These are phyloP conservation scores for Macrocybe gigantea DNA, from an alignment of 768 basidiomycete species.

Conservation along the genomic window DNA sequence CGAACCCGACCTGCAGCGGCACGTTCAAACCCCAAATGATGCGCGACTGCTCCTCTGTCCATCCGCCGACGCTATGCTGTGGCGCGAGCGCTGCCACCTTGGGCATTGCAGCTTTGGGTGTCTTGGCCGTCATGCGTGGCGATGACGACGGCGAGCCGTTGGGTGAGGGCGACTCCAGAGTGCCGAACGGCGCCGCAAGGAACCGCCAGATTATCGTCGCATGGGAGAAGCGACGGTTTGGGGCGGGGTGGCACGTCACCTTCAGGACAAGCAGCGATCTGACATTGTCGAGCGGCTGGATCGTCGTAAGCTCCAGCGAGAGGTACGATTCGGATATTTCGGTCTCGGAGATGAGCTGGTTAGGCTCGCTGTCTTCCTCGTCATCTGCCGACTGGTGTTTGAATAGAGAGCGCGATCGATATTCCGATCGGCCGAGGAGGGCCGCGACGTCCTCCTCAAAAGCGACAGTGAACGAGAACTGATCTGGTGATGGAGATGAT, in stretches of 20 bases:
- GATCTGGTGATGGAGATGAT: background rate
- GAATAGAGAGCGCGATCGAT: constrained; percentile 9
- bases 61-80: constrained; percentile 15
- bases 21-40: constrained; percentile 12
- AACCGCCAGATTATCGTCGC: constrained; percentile 13
- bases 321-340: constrained; percentile 16
- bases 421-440: constrained; percentile 3
- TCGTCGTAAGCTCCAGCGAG: constrained; percentile 13
- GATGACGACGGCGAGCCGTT: background rate
- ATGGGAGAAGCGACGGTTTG: constrained; percentile 12
- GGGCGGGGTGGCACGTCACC: constrained; percentile 14
- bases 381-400: constrained; percentile 1
- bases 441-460: constrained; percentile 13
- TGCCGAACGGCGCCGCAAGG: background rate
- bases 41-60: constrained; percentile 17
- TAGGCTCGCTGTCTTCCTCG: background rate
- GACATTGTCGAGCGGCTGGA: constrained; percentile 13
- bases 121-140: too few species aligned
- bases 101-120: background rate
- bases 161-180: background rate
- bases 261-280: constrained; percentile 13
- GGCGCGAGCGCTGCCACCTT: constrained; percentile 13
- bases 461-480: constrained; percentile 7
- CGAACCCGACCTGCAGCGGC: constrained; percentile 6
- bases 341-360: constrained; percentile 13